These are phyloP conservation scores for Mortierella sp. DNA, from an alignment of 371 early-diverging fungal species.

Conservation along the genomic window DNA sequence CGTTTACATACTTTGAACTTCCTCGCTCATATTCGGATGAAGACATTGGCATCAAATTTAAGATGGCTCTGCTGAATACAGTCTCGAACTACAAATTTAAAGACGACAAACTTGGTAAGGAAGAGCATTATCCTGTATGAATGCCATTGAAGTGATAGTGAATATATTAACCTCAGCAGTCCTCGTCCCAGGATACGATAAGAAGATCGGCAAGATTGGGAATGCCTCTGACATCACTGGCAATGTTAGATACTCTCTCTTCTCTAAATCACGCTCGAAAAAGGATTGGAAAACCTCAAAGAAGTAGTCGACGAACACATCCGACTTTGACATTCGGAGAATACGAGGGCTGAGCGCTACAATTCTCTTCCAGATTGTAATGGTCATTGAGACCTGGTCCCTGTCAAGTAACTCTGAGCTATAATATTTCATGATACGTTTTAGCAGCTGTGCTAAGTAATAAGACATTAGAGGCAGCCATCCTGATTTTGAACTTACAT, in stretches of 20 bases:
- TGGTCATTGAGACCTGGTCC: conserved; percentile 47
- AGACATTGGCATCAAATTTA: conserved; percentile 65
- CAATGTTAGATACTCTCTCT: conserved; percentile 36
- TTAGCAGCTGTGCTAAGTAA: neutral
- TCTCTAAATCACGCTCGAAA: conserved; percentile 42
- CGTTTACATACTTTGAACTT: conserved; percentile 51
- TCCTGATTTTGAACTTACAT: conserved; percentile 52
- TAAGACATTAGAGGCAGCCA: neutral
- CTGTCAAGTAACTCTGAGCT: conserved; percentile 49
- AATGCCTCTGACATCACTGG: conserved; percentile 49
- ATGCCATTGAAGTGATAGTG: too few relatives aligned
- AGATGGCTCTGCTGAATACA: conserved; percentile 31
- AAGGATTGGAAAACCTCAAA: conserved; percentile 47
- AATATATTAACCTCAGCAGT: conserved; percentile 27
- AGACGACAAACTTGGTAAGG: neutral
- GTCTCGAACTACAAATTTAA: conserved; percentile 29
- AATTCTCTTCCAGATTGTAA: conserved; percentile 57
- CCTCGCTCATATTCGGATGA: conserved; percentile 61
- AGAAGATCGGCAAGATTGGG: conserved; percentile 42
- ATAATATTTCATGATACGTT: neutral
- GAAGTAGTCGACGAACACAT: conserved; percentile 42
- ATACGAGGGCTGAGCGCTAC: conserved; percentile 64
- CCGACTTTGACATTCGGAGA: conserved; percentile 55
- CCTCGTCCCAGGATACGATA: conserved; percentile 32
- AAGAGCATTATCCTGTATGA: neutral